phyloP scores from a whole-genome alignment of 1,284 basidiomycete species.

The Wallemia mellicola region DNA sequence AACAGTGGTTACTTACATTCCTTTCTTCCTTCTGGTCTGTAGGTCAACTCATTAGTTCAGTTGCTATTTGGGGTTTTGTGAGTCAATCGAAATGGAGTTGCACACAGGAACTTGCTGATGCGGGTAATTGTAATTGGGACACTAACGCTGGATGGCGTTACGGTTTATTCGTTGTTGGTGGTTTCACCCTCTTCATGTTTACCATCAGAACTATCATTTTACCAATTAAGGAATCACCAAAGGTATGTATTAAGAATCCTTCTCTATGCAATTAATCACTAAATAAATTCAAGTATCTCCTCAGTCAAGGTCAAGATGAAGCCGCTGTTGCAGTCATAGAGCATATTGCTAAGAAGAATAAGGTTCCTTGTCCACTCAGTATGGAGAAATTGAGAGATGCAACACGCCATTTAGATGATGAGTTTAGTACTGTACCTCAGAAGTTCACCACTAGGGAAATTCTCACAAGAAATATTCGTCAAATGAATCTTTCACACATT shows the following conservation, averaged over 20 bases:
- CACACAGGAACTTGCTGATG: not conserved
- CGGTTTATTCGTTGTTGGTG: constrained; percentile 11
- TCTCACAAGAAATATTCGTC: constrained; percentile 18
- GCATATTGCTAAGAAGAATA: constrained; percentile 23
- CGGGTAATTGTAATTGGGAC: not conserved
- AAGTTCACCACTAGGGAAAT: constrained; percentile 12
- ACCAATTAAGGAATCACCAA: constrained; percentile 27
- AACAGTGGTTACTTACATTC: constrained; percentile 33
- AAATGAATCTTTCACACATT: constrained; percentile 22
- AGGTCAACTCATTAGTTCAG: constrained; percentile 20
- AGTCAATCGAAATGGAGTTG: not conserved
- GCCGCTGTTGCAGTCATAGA: constrained; percentile 22
- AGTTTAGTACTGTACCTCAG: constrained; percentile 7
- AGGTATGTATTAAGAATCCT: too few relatives aligned
- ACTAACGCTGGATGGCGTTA: constrained; percentile 10
- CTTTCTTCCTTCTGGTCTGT: constrained; percentile 34
- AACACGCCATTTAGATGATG: constrained; percentile 7
- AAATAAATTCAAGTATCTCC: too few relatives aligned
- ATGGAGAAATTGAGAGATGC: constrained; percentile 19
- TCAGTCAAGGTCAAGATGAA: constrained; percentile 25
- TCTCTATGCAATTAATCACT: too few relatives aligned
- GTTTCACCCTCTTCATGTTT: constrained; percentile 12
- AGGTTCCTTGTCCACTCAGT: constrained; percentile 20
- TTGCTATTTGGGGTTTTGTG: not conserved
- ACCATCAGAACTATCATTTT: constrained; percentile 13